These are phyloP conservation scores for Hirsutella thompsonii DNA, from an alignment of 2,329 filamentous ascomycete species.

Conservation along the genomic window DNA sequence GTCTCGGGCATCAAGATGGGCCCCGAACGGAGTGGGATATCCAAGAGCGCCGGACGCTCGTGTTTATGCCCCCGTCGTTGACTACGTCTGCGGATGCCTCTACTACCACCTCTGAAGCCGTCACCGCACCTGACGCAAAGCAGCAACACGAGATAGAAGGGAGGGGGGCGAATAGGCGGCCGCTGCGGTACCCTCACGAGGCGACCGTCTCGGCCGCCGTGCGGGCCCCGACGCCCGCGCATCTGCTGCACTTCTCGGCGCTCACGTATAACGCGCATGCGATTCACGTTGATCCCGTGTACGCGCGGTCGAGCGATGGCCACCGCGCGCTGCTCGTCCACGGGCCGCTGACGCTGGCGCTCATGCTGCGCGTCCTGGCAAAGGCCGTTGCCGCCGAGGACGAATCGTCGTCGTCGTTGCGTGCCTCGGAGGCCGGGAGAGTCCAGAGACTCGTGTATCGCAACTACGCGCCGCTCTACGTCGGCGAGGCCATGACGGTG, in stretches of 20 bases:
- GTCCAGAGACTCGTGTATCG: slow-evolving; percentile 67
- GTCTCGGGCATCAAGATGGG: slow-evolving; percentile 10
- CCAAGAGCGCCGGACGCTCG: slow-evolving; percentile 35
- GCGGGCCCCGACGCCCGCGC: slow-evolving; percentile 46
- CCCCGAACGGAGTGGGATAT: slow-evolving; percentile 18
- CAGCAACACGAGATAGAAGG: not conserved
- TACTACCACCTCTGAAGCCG: not conserved
- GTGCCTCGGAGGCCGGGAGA: no score
- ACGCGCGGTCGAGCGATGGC: slow-evolving; percentile 58
- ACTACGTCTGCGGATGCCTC: not conserved
- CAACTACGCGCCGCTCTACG: slow-evolving; percentile 73
- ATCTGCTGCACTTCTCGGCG: slow-evolving; percentile 84
- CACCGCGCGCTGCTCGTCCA: slow-evolving; percentile 70
- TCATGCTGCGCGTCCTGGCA: slow-evolving; percentile 57
- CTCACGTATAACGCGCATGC: slow-evolving; percentile 85
- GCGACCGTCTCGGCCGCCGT: slow-evolving; percentile 36
- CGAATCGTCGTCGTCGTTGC: slow-evolving; percentile 19
- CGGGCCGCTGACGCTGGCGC: slow-evolving; percentile 65
- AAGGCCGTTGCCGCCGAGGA: not conserved
- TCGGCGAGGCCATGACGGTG: slow-evolving; percentile 54
- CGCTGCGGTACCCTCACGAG: slow-evolving; percentile 16
- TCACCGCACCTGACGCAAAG: not conserved
- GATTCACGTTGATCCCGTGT: slow-evolving; percentile 72
- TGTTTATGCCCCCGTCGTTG: slow-evolving; percentile 33
- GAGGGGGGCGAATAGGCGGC: not conserved